phyloP scores from a whole-genome alignment of 2,329 filamentous ascomycete genomes.

The Mollisia scopiformis region DNA sequence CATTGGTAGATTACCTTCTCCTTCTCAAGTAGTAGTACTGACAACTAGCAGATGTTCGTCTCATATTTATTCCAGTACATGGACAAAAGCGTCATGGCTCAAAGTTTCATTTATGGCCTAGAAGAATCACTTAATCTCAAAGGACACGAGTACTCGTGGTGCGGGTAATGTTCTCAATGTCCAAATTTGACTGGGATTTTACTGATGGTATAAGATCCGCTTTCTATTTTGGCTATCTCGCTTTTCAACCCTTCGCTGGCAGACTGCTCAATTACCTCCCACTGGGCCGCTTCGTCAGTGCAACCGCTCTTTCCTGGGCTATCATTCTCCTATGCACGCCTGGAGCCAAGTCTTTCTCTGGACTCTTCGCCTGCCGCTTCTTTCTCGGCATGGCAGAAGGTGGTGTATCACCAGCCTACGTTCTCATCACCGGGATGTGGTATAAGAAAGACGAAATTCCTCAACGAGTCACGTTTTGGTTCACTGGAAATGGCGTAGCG shows the following conservation, averaged over 20 bases:
- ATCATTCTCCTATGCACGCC: not conserved
- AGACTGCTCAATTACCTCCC: not conserved
- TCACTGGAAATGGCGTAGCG: not conserved
- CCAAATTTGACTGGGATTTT: not conserved
- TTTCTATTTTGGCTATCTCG: not conserved
- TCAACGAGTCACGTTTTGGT: constrained; percentile 2
- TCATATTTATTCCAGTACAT: constrained; percentile 1
- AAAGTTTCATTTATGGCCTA: not conserved
- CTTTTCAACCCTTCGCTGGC: not conserved
- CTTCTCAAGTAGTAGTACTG: not conserved
- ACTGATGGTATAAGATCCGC: not conserved
- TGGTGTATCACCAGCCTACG: not conserved
- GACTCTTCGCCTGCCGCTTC: constrained; percentile 1
- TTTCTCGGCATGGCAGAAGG: constrained; percentile 2
- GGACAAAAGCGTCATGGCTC: constrained; percentile 3
- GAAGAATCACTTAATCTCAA: not conserved
- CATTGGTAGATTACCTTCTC: not conserved
- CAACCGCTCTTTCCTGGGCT: not conserved
- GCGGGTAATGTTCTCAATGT: not conserved
- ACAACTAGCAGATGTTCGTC: not conserved
- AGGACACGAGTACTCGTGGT: not conserved
- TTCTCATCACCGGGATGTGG: constrained; percentile 1
- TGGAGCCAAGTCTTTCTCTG: not conserved
- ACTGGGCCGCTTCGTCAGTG: not conserved
- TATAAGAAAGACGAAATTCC: constrained; percentile 4